Base-by-base conservation (phyloP, 2,329 filamentous ascomycete species). In the Aspergillus viridinutans region DNA sequence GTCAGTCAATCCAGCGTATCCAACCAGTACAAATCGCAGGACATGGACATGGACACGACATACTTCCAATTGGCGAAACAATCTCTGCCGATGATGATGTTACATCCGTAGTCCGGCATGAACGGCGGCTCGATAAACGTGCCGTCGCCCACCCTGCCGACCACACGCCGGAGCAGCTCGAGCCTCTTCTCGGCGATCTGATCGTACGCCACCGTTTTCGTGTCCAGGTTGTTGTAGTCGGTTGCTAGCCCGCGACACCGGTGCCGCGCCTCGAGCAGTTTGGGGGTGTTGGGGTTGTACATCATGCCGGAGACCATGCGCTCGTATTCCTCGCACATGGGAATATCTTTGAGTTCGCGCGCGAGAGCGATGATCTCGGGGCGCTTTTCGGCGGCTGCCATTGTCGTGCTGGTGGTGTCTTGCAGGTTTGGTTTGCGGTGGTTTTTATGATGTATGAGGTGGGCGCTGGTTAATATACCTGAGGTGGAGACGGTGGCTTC, bases 281-380 rank as follows among this genome's bases (percentile, higher is more conserved):
- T 51, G 2, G 70, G 69, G 1, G 64, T 26, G 4, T 53, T 58
- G 2, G 70, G 69, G 48, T 72, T 70, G 54, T 72, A 72, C 54
- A 72, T 62, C 70, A 73, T 73, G 8, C 70, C 70, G 1, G 70
- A 73, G 48, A 73, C 65, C 70, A 73, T 73, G 10, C 59, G 60
- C 56, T 73, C 70, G 54, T 71, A 73, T 25, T 73, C 67, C n/a
- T 72, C 70, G 54, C 70, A 70, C 60, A 66, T 57, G 4, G 69
- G 70, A 0, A 67, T 61, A 32, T 65, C 55, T 28, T 61, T 49
- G 3, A 72, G 54, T 14, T 53, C 59, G 21, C 64, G 67, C 14
- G 70, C 67, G 35, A 72, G 57, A 32, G 64, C 66, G 29, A 72
- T 71, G 32, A 72, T 64, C 21, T 73, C 70, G 0, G 64, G 60